Conservation (phyloP, 129 eudicot species). For the Flaveria bidentis region DNA sequence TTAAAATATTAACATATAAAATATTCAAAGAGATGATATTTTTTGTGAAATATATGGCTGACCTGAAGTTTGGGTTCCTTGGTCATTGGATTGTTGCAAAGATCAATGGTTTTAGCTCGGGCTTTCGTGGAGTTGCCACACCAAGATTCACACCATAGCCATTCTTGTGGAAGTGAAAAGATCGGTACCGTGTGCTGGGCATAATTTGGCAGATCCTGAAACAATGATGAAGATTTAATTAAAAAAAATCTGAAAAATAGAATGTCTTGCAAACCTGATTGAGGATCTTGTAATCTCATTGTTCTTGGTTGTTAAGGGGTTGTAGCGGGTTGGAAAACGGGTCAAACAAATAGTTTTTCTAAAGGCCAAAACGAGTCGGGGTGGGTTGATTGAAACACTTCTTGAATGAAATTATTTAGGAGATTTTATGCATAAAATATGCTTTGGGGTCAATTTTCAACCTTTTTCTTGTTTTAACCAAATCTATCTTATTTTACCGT, state of each 20-base stretch:
- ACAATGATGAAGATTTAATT: conserved; percentile 9
- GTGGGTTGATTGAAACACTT: background rate
- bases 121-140: conserved; percentile 91
- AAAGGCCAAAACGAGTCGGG: background rate
- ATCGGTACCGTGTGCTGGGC: conserved; percentile 94
- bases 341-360: background rate
- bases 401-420: background rate
- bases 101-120: conserved; percentile 91
- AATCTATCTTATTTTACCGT: background rate
- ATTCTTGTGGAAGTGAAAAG: conserved; percentile 96
- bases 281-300: background rate
- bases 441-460: background rate
- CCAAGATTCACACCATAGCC: conserved; percentile 99
- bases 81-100: conserved; percentile 99
- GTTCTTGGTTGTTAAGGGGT: background rate
- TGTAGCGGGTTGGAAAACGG: background rate
- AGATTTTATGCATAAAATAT: background rate
- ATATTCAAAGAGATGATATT: background rate
- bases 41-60: background rate
- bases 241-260: background rate
- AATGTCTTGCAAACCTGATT: background rate
- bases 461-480: background rate
- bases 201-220: conserved; percentile 95
- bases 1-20: background rate
- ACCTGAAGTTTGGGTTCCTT: conserved; percentile 99